These are phyloP conservation scores for Myxozyma vanderwaltii DNA, from an alignment of 805 yeast genomes.

Conservation along the genomic window DNA sequence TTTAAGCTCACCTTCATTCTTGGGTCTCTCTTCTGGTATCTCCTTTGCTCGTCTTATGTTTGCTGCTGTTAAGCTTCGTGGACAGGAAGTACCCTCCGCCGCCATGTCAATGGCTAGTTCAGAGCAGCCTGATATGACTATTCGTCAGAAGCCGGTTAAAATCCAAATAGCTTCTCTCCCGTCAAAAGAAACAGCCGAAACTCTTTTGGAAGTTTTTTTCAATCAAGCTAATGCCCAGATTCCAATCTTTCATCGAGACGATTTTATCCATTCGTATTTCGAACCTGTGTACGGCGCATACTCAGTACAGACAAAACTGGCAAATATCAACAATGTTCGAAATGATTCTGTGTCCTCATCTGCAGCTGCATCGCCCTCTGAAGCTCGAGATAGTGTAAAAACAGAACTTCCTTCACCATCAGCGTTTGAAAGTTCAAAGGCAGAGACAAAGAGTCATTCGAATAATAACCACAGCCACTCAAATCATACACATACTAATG, in stretches of 20 bases:
- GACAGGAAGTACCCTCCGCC: slow-evolving; percentile 38
- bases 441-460: background rate
- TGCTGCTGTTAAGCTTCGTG: slow-evolving; percentile 64
- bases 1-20: slow-evolving; percentile 36
- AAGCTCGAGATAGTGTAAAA: slow-evolving; percentile 12
- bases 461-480: background rate
- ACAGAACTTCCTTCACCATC: slow-evolving; percentile 17
- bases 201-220: slow-evolving; percentile 64
- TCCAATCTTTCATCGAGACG: slow-evolving; percentile 82
- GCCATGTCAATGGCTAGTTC: slow-evolving; percentile 32
- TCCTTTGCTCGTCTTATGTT: slow-evolving; percentile 76
- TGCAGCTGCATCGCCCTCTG: slow-evolving; percentile 12
- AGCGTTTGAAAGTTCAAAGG: background rate
- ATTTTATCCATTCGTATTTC: slow-evolving; percentile 65
- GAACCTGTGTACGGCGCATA: slow-evolving; percentile 79
- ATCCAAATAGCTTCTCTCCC: slow-evolving; percentile 59
- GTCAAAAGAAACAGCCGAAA: slow-evolving; percentile 68
- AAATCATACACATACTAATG: background rate
- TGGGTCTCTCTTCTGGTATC: slow-evolving; percentile 51
- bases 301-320: slow-evolving; percentile 56
- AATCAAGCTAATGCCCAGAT: slow-evolving; percentile 80
- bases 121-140: slow-evolving; percentile 35
- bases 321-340: slow-evolving; percentile 40
- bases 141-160: slow-evolving; percentile 28
- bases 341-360: slow-evolving; percentile 24